These are phyloP conservation scores for Ogataea corticis DNA, from an alignment of 805 yeast genomes.

Conservation along the genomic window DNA sequence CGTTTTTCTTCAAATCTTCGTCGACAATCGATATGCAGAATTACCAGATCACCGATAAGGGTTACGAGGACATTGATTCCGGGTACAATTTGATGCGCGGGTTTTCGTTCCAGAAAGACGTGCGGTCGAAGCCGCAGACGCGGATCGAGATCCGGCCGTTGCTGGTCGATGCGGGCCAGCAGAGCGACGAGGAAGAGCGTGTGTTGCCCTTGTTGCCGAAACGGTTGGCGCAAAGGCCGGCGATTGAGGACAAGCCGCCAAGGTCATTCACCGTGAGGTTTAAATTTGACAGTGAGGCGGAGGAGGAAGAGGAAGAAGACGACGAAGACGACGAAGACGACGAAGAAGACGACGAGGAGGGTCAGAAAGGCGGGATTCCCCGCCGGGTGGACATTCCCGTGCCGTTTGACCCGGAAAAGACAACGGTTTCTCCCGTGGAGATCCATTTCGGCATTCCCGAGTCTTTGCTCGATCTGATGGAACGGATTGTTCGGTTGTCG, in stretches of 20 bases:
- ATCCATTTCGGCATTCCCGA: conserved; percentile 50
- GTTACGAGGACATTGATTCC: conserved; percentile 43
- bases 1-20: conserved; percentile 46
- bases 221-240: conserved; percentile 26
- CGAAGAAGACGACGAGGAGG: conserved; percentile 1
- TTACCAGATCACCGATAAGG: conserved; percentile 43
- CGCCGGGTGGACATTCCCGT: conserved; percentile 16
- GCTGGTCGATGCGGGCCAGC: conserved; percentile 14
- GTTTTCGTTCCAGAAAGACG: conserved; percentile 29
- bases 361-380: no score
- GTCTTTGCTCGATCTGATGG: conserved; percentile 46
- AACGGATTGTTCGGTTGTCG: conserved; percentile 46
- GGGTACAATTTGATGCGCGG: conserved; percentile 30
- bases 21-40: conserved; percentile 49
- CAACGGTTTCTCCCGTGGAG: conserved; percentile 32
- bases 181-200: conserved; percentile 18
- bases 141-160: conserved; percentile 30
- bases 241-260: conserved; percentile 35
- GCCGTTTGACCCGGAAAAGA: conserved; percentile 19
- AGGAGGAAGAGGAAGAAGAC: conserved; percentile 9
- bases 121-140: conserved; percentile 22
- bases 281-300: conserved; percentile 17
- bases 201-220: conserved; percentile 19
- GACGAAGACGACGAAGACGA: conserved; percentile 3
- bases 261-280: conserved; percentile 32